Base-by-base conservation (phyloP, 2,329 filamentous ascomycete species). In the Trichothecium roseum region DNA sequence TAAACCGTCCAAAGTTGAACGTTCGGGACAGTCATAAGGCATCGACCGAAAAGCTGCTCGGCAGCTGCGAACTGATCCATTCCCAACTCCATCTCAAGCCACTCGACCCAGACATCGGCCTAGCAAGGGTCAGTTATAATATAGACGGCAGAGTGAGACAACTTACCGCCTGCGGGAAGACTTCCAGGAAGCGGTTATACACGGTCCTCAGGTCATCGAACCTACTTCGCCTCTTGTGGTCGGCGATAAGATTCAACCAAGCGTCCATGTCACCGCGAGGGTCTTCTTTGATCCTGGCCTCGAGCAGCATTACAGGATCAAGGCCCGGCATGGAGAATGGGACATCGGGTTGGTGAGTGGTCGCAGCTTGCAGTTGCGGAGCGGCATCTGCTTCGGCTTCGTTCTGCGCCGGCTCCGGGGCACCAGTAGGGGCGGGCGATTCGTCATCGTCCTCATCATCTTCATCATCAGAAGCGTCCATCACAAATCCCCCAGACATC, bases 1-100 rank as follows among this genome's bases (percentile, higher is more conserved):
- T 98, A 98, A 22, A 87, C 74, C 6, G 83, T 86, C 86, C 88
- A 98, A 15, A 98, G 72, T 42, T 83, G 75, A 28, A 96, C 81
- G 53, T 89, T 84, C 9, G 84, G 81, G 15, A 91, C 80, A 8
- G 74, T 74, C 46, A 86, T 70, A 28, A 98, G 73, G 22, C 83
- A 87, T 46, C 78, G 75, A 43, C 76, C 78, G 56, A 98, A 94
- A 16, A 98, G 79, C 35, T 78, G 70, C 56, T 95, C 89, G 13
- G 93, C 79, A 32, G 77, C 76, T 38, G 72, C 69, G 40, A 91
- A 81, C 44, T 94, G 84, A 48, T 94, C 86, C 39, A 87, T 69
- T 44, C 86, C 81, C 20, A 93, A 74, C 59, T 98, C 91, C 77
- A 95, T 84, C 44, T 84, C 81, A 31, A 87, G 78, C 60, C 88